Evolutionary conservation across 345 rosid species (phyloP), one percentile per base, ranked within the genome.

Genomic region (Populus ilicifolia): DNA sequence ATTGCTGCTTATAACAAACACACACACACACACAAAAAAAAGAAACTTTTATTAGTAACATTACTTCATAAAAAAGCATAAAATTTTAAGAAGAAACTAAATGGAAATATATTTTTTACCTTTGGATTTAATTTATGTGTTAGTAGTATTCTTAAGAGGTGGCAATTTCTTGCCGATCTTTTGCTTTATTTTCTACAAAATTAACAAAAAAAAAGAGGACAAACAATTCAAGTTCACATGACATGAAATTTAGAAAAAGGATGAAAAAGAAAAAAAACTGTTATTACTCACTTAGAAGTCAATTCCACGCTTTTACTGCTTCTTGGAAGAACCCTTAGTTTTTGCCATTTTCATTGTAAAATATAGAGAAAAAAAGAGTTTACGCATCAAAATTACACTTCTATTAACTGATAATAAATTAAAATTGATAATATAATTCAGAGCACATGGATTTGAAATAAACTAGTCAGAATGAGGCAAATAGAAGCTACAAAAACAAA

Each of bases 121-220:
- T 89, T 89, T 92, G 80, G 92, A 96, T 66, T 89, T 93, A 80
- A 96, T 85, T 85, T 93, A 91, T 20, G 98, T 96, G 86, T 90
- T 88, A 0, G 99, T 96, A 2, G 94, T 89, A 83, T 93, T 93
- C 85, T 89, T 90, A 14, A 96, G 89, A 8, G 98, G 99, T 9
- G 98, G 98, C 86, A 96, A 82, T 73, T 89, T 96, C 82, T 91
- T 84, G 18, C 99, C 98, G 0, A 96, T 87, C 89, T 96, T 96
- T 50, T 98, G 85, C 87, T 91, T 93, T 54, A 94, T 90, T 94
- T 94, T 94, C 98, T 94, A 84, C 81, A 66, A 66, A 82, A 68
- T 52, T 29, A 5, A 2, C 25, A 75, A 67, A 35, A 16, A 52
- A 41, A 13, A 11, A 36, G 8, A 70, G 43, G 9, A 12, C 12